Base-by-base conservation (phyloP, 768 basidiomycete species). In the Collybiopsis confluens region DNA sequence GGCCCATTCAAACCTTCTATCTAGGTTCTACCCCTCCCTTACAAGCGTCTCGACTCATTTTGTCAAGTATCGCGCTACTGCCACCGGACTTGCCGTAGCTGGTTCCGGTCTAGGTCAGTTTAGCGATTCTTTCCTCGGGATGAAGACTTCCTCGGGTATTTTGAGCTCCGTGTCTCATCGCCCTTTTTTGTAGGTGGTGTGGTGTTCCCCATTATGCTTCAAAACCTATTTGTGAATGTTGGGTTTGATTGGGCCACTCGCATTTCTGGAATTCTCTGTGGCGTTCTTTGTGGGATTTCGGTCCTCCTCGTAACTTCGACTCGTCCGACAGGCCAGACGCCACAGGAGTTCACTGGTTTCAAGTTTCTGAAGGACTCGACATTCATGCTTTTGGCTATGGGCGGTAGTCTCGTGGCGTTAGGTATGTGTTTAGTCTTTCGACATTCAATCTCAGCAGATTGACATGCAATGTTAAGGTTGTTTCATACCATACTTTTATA, bases 401-500 rank as follows among this genome's bases (percentile, higher is more conserved):
- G 84, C 4, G 81, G 82, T 59, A 73, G 75, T 54, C 71, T 86
- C 28, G 78, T 83, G 15, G 81, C 82, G 13, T 68, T 87, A 28
- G 85, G 86, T 86, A 57, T 41, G 80, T 60, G 49, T 11, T 21
- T 55, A 26, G 16, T 47, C 18, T 11, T n/a, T 10, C 36, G 40
- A 10, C 15, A 40, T n/a, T 10, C 9, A 26, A 38, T 11, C 16
- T 23, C 21, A 37, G 23, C 47, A 21, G 21, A 16, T 48, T 24
- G 35, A 15, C 30, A 15, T 35, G 42, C 30, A 42, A 13, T 27
- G 16, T 37, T 15, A 59, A 88, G 87, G 86, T 24, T 68, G 88
- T 3, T 89, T 86, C 67, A 83, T 81, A 21, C 87, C 87, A 6
- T 83, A 80, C 64, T 85, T 87, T 63, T 90, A 82, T 69, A 80